Evolutionary conservation across 768 basidiomycete genomes (phyloP).

Genomic region (Panaeolus papilionaceus): DNA sequence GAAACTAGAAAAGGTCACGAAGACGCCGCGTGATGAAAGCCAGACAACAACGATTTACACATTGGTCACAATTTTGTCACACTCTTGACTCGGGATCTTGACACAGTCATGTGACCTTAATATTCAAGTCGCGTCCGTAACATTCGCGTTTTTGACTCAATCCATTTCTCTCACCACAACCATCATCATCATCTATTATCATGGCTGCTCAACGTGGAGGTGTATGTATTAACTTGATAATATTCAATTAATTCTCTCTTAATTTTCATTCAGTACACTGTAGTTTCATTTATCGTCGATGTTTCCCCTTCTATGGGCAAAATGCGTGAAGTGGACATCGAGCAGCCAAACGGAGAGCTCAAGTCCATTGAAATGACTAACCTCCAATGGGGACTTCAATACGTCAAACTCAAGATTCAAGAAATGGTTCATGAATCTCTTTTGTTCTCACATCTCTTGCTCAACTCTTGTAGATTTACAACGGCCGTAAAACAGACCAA

Average conservation of each 20-base stretch:
- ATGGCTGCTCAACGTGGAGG: constrained; percentile 87
- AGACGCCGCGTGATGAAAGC: constrained; percentile 42
- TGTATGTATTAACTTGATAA: constrained; percentile 46
- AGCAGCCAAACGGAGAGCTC: constrained; percentile 57
- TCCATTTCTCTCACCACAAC: background rate
- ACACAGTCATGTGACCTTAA: constrained; percentile 29
- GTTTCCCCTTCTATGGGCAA: constrained; percentile 86
- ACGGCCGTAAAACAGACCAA: constrained; percentile 91
- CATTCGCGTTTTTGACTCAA: constrained; percentile 4
- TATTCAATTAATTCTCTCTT: constrained; percentile 21
- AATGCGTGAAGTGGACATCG: constrained; percentile 59
- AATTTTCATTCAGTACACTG: constrained; percentile 65
- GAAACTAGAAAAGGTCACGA: constrained; percentile 35
- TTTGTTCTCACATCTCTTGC: constrained; percentile 11
- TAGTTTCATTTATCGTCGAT: constrained; percentile 91
- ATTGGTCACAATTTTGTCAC: constrained; percentile 29
- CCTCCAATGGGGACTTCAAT: constrained; percentile 84
- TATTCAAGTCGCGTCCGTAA: constrained; percentile 40
- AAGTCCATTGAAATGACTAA: constrained; percentile 69
- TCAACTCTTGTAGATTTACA: constrained; percentile 69
- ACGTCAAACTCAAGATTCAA: constrained; percentile 88
- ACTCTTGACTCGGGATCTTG: constrained; percentile 16
- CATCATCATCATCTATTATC: constrained; percentile 29
- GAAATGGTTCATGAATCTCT: constrained; percentile 68
- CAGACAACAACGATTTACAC: constrained; percentile 30